Evolutionary conservation across 768 basidiomycete genomes (phyloP), one percentile per base, ranked within the genome.

Genomic region (Macrolepiota albuminosa): DNA sequence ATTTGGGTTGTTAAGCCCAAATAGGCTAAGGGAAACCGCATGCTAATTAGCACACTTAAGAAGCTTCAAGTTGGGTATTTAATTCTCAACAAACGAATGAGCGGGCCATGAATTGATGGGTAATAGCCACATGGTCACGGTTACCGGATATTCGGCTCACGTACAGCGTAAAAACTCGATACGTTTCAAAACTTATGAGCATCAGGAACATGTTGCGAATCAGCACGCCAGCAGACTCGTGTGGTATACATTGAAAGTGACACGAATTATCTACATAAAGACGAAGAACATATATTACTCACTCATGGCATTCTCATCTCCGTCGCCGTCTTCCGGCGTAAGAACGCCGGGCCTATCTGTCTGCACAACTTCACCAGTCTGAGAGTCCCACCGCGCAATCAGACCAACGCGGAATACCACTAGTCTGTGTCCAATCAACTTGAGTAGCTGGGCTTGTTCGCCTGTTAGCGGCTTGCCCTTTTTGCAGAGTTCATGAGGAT

Each of bases 381-480:
- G 77, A 50, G 86, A 81, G 63, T 88, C 85, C 91, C 91, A 94
- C 59, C 87, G 76, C 46, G 85, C 82, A 57, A 84, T 79, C 59
- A 93, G 72, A n/a, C 78, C 81, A 26, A 93, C 85, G 62, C 84
- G 79, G 73, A 95, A 95, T 51, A 80, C 81, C 2, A 94, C 94
- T 89, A 95, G 89, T 75, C 85, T 88, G 68, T 94, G 84, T 11
- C 93, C 93, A 45, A 94, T 84, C 61, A 98, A 78, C 78, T 98
- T 98, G 62, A 99, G 76, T 49, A 98, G 76, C 73, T 98, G 92
- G 31, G 95, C 87, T 76, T 98, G 91, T 73, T 98, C 95, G 56
- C 83, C 72, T 4, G 89, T 88, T 63, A 99, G 76, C 56, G 74
- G 74, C 65, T 93, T 88, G 51, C 92, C 95, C 71, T 90, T 75